Evolutionary conservation across 495 filamentous ascomycete species (phyloP), one percentile per base, ranked within the genome.

Genomic region (Penicillium ochrochloron): DNA sequence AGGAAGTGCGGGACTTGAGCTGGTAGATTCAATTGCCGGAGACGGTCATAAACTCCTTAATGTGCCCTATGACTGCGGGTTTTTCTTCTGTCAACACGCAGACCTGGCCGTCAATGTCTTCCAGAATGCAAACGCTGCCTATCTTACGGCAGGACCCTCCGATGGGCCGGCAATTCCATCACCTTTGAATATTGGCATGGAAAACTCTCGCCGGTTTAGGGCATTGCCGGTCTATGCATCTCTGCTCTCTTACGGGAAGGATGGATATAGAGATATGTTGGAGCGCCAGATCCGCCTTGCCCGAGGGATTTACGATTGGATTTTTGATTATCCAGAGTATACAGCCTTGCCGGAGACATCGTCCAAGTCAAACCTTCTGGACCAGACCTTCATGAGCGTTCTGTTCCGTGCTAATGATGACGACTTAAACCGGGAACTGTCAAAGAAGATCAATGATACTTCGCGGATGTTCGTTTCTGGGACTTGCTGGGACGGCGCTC

Each of bases 41-140:
- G 94, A 98, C 68, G 91, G 84, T 2, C 94, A 98, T 73, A 97
- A 97, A 70, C 76, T 97, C 7, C 82, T 98, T n/a, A 97, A 97
- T 66, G 93, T 96, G 80, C 94, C 94, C 5, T 98, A 98, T 64
- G 94, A 98, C 74, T 93, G 87, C 66, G 94, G 94, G 15, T 91
- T 97, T 74, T 96, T 96, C 83, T 83, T 96, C 65, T 89, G 85
- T 66, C 87, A 88, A 10, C 80, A 90, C 58, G 76, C 83, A 1
- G 67, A 78, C 5, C 73, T 88, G 33, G 82, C 88, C 0, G 75
- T 75, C 12, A 75, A 85, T 5, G 90, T 92, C 2, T 96, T 95
- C 75, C 81, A 86, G 55, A 97, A 97, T 79, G 82, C 90, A 23
- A 93, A 92, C 70, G 94, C 94, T 5, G 91, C 90, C 0, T 98